Base-by-base conservation (phyloP, 139 green algal genomes). In the Picochlorum sp. region DNA sequence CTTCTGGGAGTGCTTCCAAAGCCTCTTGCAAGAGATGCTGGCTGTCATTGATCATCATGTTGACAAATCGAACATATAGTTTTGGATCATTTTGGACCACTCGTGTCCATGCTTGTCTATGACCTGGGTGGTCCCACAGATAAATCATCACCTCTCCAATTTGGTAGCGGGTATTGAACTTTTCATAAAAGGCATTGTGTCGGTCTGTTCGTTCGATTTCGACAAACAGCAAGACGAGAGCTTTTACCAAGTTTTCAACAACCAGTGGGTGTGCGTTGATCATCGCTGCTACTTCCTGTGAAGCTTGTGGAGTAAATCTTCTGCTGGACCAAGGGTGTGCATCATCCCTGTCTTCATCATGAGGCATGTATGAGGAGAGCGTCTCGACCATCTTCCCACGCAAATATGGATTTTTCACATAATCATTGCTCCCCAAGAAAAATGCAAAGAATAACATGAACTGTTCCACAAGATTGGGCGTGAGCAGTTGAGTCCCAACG, bases 11-110 rank as follows among this genome's bases (percentile, higher is more conserved):
- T 64, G 85, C 90, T 67, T 92, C 80, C 55, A 98, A 71, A 7
- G 66, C 65, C 49, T 96, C 90, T 51, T 97, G 90, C 49, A 98
- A 83, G 52, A 97, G 85, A 81, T 87, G 88, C 20, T 83, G 90
- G 30, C 66, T 71, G 70, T 98, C 93, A 66, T 92, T 97, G 60
- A 97, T 78, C 49, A 98, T 80, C 81, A 96, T 88, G 80, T 92
- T 91, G 50, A 84, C 69, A 65, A 97, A 98, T 21, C 78, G 69
- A 37, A 91, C 69, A 26, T 83, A 72, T 21, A 83, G 58, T 3
- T 60, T 31, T 38, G 14, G 45, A 26, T 63, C 28, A 21, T 65
- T 21, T 38, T 49, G 6, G 3, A 63, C 72, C 37, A 85, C 54
- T 26, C 9, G 5, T 38, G 62, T 68, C 77, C 73, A 83, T 20